phyloP scores from a whole-genome alignment of 2,329 filamentous ascomycete genomes.

The Colletotrichum eleusines region DNA sequence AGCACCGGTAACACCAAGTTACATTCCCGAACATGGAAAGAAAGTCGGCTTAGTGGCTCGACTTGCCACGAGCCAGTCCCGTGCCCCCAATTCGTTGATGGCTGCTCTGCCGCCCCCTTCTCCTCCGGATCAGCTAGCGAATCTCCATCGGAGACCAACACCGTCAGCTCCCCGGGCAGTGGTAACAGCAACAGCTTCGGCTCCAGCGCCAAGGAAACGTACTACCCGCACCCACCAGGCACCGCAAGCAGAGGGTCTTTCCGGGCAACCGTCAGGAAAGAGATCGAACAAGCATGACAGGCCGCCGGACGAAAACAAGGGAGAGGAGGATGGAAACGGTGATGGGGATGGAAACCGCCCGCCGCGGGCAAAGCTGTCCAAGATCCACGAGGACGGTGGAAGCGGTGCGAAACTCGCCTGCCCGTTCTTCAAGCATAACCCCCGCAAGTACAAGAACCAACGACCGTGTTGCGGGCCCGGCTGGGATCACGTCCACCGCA shows the following conservation, averaged over 20 bases:
- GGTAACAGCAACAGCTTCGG: not conserved
- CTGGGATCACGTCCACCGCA: conserved; percentile 54
- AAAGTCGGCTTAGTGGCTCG: not conserved
- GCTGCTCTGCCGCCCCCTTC: not conserved
- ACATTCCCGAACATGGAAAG: not conserved
- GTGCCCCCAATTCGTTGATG: not conserved
- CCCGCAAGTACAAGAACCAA: conserved; percentile 50
- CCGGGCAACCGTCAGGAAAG: not conserved
- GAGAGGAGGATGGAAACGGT: not conserved
- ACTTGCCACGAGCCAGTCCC: not conserved
- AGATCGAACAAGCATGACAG: conserved; percentile 10
- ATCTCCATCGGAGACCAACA: not conserved
- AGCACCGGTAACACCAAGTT: not conserved
- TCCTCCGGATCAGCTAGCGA: too few species aligned
- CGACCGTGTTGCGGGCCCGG: conserved; percentile 53
- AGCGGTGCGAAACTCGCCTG: conserved; percentile 48
- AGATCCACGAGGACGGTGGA: conserved; percentile 22
- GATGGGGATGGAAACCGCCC: not conserved
- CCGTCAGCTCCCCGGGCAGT: not conserved
- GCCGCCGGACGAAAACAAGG: too few species aligned
- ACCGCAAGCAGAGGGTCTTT: not conserved
- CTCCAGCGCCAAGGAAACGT: not conserved
- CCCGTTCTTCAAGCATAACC: conserved; percentile 56
- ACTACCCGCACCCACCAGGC: not conserved
- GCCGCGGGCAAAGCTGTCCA: conserved; percentile 24